Conservation (phyloP, 257 asterid species). For the Solanum paucissectum region DNA sequence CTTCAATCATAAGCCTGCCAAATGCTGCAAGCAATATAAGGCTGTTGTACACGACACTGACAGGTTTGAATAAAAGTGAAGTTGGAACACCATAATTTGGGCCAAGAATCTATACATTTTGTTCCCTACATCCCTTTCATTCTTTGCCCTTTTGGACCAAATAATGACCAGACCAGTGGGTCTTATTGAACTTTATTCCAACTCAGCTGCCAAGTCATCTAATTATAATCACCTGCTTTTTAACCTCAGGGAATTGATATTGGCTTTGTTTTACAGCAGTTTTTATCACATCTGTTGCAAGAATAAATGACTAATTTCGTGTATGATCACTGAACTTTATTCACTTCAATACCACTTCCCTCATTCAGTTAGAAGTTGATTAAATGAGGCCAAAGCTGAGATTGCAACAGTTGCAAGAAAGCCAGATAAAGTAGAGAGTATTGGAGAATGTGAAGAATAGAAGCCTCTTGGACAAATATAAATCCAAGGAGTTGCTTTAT, state of each 20-base stretch:
- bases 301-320: background rate
- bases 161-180: constrained; percentile 4
- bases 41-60: constrained; percentile 74
- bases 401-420: constrained; percentile 54
- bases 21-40: constrained; percentile 42
- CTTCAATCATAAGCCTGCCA: constrained; percentile 62
- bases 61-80: constrained; percentile 74
- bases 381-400: constrained; percentile 31
- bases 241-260: background rate
- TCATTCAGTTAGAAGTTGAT: background rate
- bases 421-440: constrained; percentile 42
- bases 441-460: constrained; percentile 27
- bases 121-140: constrained; percentile 48
- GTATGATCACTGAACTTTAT: background rate
- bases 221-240: background rate
- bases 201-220: constrained; percentile 20
- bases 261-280: background rate
- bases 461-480: constrained; percentile 12
- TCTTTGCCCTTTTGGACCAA: constrained; percentile 50
- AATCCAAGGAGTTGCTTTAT: constrained; percentile 47
- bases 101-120: constrained; percentile 67
- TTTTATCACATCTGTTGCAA: background rate
- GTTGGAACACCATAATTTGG: constrained; percentile 46
- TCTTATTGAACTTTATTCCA: background rate
- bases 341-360: background rate